Percentiles rank a stretch among this genome's conserved stretches.
Evolutionary conservation across 106 monocot species (phyloP).

Genomic region (Apostasia shenzhenica): DNA sequence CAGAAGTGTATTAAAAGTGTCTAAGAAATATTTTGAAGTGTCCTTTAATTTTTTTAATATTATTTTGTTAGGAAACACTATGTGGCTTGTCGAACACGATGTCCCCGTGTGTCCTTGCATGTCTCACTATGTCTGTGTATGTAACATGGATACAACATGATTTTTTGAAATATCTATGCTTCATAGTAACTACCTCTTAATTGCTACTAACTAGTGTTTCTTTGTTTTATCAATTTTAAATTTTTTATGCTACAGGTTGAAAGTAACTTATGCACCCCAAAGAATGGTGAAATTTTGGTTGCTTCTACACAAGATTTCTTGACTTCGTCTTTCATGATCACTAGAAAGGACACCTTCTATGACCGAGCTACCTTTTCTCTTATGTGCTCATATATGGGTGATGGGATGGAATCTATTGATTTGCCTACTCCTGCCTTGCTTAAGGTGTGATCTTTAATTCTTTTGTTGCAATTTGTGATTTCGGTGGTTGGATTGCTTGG

Average conservation of each 20-base stretch:
- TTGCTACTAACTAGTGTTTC: too few species aligned
- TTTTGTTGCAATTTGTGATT: neutral
- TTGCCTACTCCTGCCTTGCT: conserved; percentile 79
- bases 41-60: too few species aligned
- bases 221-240: neutral
- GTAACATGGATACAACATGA: too few species aligned
- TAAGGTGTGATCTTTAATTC: conserved; percentile 38
- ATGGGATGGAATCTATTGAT: conserved; percentile 86
- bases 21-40: too few species aligned
- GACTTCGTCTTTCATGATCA: conserved; percentile 93
- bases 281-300: conserved; percentile 96
- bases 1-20: too few species aligned
- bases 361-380: conserved; percentile 77
- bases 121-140: too few species aligned
- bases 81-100: too few species aligned
- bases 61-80: too few species aligned
- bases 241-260: conserved; percentile 57
- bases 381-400: conserved; percentile 92
- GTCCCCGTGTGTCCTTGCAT: too few species aligned
- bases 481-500: neutral
- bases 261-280: conserved; percentile 96
- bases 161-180: too few species aligned
- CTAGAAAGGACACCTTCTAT: conserved; percentile 94
- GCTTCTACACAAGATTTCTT: conserved; percentile 98
- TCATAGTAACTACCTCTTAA: too few species aligned